Evolutionary conservation across 129 eudicot species (phyloP).

Genomic region (Logfia minima): DNA sequence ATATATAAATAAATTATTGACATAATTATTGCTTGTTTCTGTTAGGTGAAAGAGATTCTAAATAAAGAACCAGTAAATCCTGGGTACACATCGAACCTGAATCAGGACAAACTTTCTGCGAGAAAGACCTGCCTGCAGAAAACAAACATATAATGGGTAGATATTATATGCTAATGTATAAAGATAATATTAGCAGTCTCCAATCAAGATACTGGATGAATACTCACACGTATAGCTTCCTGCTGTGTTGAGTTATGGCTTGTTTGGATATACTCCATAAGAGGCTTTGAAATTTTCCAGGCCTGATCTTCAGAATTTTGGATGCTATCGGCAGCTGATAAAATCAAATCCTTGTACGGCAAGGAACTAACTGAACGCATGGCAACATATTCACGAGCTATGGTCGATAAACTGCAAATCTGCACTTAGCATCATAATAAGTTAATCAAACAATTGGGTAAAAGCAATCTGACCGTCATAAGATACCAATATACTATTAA

Average conservation of each 20-base stretch:
- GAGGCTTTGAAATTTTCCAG: conserved; percentile 75
- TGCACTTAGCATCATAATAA: conserved; percentile 34
- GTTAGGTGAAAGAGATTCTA: neutral
- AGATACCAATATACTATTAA: neutral
- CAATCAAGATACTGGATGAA: conserved; percentile 12
- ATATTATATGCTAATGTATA: conserved; percentile 1
- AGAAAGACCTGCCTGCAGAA: conserved; percentile 91
- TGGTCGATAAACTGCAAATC: conserved; percentile 97
- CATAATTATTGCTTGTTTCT: conserved; percentile 1
- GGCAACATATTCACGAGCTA: conserved; percentile 94
- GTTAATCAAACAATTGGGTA: neutral
- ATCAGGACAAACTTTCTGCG: conserved; percentile 81
- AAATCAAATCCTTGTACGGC: conserved; percentile 83
- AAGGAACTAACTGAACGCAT: conserved; percentile 68
- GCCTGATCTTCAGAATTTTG: conserved; percentile 57
- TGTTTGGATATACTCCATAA: conserved; percentile 67
- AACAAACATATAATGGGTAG: conserved; percentile 22
- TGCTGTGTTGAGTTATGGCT: conserved; percentile 76
- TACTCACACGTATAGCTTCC: conserved; percentile 81
- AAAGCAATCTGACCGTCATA: neutral
- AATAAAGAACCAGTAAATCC: conserved; percentile 11
- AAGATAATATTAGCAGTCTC: conserved; percentile 1
- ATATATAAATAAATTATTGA: neutral
- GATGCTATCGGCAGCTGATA: conserved; percentile 60
- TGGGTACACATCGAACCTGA: conserved; percentile 60